Evolutionary conservation across 2,329 filamentous ascomycete genomes (phyloP).

Genomic region (Fusarium sp.): DNA sequence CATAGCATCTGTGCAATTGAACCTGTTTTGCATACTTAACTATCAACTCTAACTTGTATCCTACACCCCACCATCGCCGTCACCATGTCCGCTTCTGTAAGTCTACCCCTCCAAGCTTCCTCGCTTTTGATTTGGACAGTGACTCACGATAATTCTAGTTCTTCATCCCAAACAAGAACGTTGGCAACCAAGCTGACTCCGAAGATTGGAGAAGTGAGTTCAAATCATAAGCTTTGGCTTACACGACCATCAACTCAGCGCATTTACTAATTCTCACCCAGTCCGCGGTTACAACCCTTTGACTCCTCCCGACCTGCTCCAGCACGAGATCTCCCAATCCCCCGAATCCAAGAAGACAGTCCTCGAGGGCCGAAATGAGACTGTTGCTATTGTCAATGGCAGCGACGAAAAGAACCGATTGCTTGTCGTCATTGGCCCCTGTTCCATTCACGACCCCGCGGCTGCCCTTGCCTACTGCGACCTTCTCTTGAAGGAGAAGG

Average conservation of each 20-base stretch:
- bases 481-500: conserved; percentile 80
- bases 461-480: conserved; percentile 95
- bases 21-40: not conserved
- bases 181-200: conserved; percentile 77
- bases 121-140: conserved; percentile 33
- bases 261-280: conserved; percentile 52
- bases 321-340: conserved; percentile 84
- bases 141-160: conserved; percentile 59
- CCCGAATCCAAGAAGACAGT: conserved; percentile 70
- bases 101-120: conserved; percentile 28
- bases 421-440: conserved; percentile 88
- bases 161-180: conserved; percentile 82
- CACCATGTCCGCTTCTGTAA: conserved; percentile 47
- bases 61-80: conserved; percentile 27
- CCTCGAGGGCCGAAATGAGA: conserved; percentile 70
- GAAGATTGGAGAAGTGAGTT: conserved; percentile 85
- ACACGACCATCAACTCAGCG: not conserved
- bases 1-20: conserved; percentile 2
- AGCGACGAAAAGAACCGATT: conserved; percentile 70
- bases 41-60: conserved; percentile 9
- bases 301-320: conserved; percentile 91
- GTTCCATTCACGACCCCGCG: conserved; percentile 94
- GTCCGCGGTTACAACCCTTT: conserved; percentile 93
- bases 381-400: conserved; percentile 75
- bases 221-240: conserved; percentile 28